Evolutionary conservation across 257 asterid genomes (phyloP).

Genomic region (Vinca minor): DNA sequence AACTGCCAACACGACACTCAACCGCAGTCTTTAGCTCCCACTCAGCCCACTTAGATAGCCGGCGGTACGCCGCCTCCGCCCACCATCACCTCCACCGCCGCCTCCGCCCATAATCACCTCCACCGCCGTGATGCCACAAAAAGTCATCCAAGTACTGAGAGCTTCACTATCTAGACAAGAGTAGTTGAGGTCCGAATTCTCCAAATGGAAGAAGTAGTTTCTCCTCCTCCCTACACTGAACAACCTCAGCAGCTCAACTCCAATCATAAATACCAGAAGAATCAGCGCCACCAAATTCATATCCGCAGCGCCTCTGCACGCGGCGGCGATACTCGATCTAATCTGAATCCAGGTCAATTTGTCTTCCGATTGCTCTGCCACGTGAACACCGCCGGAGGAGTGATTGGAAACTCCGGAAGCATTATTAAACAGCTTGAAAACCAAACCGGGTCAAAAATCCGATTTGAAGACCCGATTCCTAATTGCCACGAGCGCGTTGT

Average conservation of each 20-base stretch:
- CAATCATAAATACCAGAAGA: not conserved
- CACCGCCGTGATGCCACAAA: not conserved
- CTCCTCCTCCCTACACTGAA: not conserved
- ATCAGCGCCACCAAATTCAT: not conserved
- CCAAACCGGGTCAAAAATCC: conserved; percentile 35
- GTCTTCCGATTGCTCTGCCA: conserved; percentile 46
- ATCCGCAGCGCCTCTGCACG: not conserved
- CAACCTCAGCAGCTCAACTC: not conserved
- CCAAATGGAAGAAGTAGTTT: not conserved
- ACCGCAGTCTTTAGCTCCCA: not conserved
- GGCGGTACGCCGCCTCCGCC: not conserved
- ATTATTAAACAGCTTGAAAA: conserved; percentile 34
- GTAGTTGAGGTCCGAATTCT: not conserved
- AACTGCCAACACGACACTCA: not conserved
- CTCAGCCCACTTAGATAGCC: not conserved
- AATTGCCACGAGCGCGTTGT: conserved; percentile 52
- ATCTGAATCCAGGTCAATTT: conserved; percentile 19
- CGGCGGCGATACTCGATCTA: conserved; percentile 2
- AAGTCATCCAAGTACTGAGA: not conserved
- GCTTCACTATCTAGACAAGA: not conserved
- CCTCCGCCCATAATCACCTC: too few species aligned
- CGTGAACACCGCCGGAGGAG: conserved; percentile 43
- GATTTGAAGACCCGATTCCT: conserved; percentile 30
- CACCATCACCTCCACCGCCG: not conserved
- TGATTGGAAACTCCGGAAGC: conserved; percentile 42